phyloP scores from a whole-genome alignment of 805 yeast genomes.

The Komagataella kurtzmanii region DNA sequence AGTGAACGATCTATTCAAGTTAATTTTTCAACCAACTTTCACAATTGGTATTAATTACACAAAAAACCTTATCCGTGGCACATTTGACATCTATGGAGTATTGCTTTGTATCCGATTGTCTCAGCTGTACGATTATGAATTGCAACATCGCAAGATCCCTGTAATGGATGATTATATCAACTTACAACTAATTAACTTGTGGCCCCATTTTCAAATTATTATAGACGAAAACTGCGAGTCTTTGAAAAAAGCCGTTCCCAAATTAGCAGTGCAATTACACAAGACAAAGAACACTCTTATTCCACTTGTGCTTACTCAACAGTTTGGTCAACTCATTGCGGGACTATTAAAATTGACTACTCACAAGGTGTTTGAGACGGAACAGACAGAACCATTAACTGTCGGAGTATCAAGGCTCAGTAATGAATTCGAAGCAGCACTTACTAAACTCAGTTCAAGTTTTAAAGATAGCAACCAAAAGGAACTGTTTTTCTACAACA shows the following conservation, averaged over 20 bases:
- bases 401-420: conserved; percentile 57
- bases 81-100: conserved; percentile 69
- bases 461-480: conserved; percentile 25
- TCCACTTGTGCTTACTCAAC: conserved; percentile 64
- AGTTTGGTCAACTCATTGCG: conserved; percentile 58
- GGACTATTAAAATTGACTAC: conserved; percentile 50
- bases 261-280: conserved; percentile 24
- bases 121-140: conserved; percentile 48
- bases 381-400: conserved; percentile 55
- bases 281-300: conserved; percentile 16
- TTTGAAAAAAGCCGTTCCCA: conserved; percentile 34
- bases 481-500: conserved; percentile 65
- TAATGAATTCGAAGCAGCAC: conserved; percentile 65
- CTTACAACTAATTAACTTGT: conserved; percentile 48
- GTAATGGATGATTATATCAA: conserved; percentile 60
- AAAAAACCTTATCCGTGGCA: conserved; percentile 20
- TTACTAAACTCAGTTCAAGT: conserved; percentile 54
- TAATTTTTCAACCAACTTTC: conserved; percentile 40
- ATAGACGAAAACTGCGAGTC: conserved; percentile 70
- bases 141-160: conserved; percentile 61
- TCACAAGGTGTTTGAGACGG: conserved; percentile 16
- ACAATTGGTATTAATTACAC: conserved; percentile 35
- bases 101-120: conserved; percentile 61
- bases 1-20: conserved; percentile 29
- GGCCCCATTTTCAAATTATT: conserved; percentile 78